Conservation (phyloP, 148 eudicot species). For the Vaccinium vitisidaea region DNA sequence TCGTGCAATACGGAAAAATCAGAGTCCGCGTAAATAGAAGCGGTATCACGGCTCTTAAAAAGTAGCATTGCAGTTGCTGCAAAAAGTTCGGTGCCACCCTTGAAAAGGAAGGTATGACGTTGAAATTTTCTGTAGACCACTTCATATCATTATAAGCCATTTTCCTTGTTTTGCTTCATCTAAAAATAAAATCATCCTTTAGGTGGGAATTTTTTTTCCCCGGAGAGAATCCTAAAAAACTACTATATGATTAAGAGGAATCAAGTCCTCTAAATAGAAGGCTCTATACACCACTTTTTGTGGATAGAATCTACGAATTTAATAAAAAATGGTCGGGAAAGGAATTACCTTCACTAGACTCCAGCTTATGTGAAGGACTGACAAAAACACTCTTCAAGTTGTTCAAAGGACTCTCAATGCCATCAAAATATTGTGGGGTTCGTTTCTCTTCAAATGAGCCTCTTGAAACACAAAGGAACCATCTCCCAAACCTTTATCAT, state of each 20-base stretch:
- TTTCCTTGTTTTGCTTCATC: neutral
- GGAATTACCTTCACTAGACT: neutral
- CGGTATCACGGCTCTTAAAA: slow-evolving; percentile 35
- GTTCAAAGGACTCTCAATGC: neutral
- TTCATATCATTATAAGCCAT: neutral
- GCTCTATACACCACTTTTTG: neutral
- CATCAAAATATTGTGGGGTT: neutral
- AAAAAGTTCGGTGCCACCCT: slow-evolving; percentile 31
- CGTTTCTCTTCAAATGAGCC: neutral
- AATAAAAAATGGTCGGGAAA: neutral
- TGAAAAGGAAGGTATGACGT: slow-evolving; percentile 49
- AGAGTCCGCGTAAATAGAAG: slow-evolving; percentile 62
- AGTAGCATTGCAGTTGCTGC: slow-evolving; percentile 24
- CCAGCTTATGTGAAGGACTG: neutral
- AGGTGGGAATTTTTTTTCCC: neutral
- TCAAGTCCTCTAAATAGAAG: neutral
- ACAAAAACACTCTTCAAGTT: neutral
- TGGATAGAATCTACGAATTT: neutral
- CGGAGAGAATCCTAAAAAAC: neutral
- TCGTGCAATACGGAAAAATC: slow-evolving; percentile 81
- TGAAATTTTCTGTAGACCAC: neutral
- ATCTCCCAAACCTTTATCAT: neutral
- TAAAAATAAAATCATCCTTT: neutral
- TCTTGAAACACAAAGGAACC: neutral
- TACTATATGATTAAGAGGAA: neutral